Conservation (phyloP, 106 monocot species). For the Dactylorhiza incarnata region DNA sequence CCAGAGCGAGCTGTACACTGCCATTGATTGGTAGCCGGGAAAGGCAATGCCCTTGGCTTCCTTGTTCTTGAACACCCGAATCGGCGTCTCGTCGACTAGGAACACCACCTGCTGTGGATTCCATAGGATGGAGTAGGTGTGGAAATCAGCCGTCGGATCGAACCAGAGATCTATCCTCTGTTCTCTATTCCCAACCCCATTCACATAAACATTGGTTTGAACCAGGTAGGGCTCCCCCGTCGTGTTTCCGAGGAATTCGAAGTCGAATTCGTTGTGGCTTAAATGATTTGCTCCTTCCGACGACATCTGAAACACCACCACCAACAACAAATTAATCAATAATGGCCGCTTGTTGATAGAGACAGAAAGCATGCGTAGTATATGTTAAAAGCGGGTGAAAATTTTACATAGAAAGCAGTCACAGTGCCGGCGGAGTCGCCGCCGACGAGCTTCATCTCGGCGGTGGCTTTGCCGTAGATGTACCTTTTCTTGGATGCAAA, state of each 20-base stretch:
- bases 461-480: conserved; percentile 52
- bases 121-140: conserved; percentile 68
- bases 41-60: conserved; percentile 24
- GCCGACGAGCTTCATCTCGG: conserved; percentile 57
- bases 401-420: conserved; percentile 68
- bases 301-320: conserved; percentile 28
- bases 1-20: conserved; percentile 85
- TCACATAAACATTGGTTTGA: conserved; percentile 83
- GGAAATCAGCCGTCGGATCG: conserved; percentile 86
- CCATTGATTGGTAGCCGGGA: conserved; percentile 73
- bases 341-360: neutral
- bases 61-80: conserved; percentile 46
- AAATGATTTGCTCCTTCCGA: conserved; percentile 36
- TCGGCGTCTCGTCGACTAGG: conserved; percentile 66
- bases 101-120: conserved; percentile 58
- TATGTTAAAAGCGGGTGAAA: neutral
- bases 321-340: neutral
- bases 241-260: conserved; percentile 87
- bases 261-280: conserved; percentile 89
- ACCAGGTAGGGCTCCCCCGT: conserved; percentile 79
- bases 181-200: conserved; percentile 79
- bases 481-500: conserved; percentile 69
- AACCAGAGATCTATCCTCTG: conserved; percentile 84
- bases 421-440: conserved; percentile 89
- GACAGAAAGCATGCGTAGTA: neutral